These are phyloP conservation scores for Orychophragmus violaceus DNA, from an alignment of 345 rosid species.

Conservation along the genomic window DNA sequence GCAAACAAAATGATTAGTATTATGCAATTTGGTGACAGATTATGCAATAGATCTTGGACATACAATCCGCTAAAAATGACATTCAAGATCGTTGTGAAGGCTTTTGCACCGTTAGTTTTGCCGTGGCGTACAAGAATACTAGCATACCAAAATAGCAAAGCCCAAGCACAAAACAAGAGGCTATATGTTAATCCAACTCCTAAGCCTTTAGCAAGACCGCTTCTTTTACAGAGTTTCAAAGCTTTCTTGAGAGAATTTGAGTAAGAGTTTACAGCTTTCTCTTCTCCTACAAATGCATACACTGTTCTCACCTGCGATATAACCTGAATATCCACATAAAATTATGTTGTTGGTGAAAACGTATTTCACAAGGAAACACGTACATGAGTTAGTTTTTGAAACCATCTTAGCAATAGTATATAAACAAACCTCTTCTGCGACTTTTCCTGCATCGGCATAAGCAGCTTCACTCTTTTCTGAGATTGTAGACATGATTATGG, in stretches of 20 bases:
- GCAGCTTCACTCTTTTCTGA: conserved; percentile 80
- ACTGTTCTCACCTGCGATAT: conserved; percentile 77
- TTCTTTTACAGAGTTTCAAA: conserved; percentile 51
- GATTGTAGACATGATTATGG: conserved; percentile 59
- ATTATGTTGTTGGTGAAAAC: neutral
- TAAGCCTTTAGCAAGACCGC: conserved; percentile 68
- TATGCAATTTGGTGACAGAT: conserved; percentile 8
- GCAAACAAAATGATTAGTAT: neutral
- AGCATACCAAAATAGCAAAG: conserved; percentile 60
- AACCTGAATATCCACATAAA: conserved; percentile 30
- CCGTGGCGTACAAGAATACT: conserved; percentile 65
- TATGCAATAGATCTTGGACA: conserved; percentile 23
- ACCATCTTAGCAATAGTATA: neutral
- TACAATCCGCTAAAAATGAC: conserved; percentile 83
- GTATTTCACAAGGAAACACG: neutral
- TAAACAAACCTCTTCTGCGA: conserved; percentile 65
- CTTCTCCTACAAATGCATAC: conserved; percentile 77
- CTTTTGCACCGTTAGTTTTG: conserved; percentile 61
- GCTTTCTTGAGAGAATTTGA: conserved; percentile 49
- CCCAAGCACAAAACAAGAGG: conserved; percentile 71
- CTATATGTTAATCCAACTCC: conserved; percentile 72
- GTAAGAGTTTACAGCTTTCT: conserved; percentile 53
- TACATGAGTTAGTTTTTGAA: neutral
- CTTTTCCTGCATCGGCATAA: conserved; percentile 75
- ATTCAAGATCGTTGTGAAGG: conserved; percentile 69